Evolutionary conservation across 768 basidiomycete species (phyloP).

Genomic region (Fibroporia radiculosa): DNA sequence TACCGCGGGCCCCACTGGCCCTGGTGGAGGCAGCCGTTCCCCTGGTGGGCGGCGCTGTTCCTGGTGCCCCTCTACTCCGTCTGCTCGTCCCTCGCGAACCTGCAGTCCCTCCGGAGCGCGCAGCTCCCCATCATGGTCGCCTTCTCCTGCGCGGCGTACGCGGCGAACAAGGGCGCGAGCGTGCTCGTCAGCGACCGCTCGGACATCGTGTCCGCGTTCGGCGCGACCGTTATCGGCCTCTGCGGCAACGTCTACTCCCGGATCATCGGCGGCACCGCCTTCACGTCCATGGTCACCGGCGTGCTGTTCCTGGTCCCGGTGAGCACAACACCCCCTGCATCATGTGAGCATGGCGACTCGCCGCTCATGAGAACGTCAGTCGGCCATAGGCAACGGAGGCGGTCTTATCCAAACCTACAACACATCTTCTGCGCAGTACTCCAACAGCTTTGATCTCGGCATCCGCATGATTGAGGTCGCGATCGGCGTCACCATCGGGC

Average conservation of each 20-base stretch:
- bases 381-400: slow-evolving; percentile 69
- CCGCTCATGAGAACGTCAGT: slow-evolving; percentile 31
- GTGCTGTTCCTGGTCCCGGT: slow-evolving; percentile 88
- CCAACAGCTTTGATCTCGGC: slow-evolving; percentile 71
- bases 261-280: slow-evolving; percentile 69
- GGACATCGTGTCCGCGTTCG: slow-evolving; percentile 71
- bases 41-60: slow-evolving; percentile 74
- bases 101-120: slow-evolving; percentile 62
- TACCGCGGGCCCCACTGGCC: slow-evolving; percentile 66
- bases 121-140: slow-evolving; percentile 73
- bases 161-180: slow-evolving; percentile 59
- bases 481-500: slow-evolving; percentile 77
- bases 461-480: slow-evolving; percentile 80
- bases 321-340: slow-evolving; percentile 21
- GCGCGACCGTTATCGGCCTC: slow-evolving; percentile 72
- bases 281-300: slow-evolving; percentile 90
- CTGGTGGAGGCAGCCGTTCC: slow-evolving; percentile 72
- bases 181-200: slow-evolving; percentile 55
- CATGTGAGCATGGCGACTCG: not conserved
- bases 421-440: slow-evolving; percentile 61
- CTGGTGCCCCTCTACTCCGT: slow-evolving; percentile 73
- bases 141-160: slow-evolving; percentile 70
- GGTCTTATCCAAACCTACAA: slow-evolving; percentile 56
- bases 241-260: slow-evolving; percentile 80
- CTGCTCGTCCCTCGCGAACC: slow-evolving; percentile 67